Base-by-base conservation (phyloP, 164 flowering plant genomes). In the Vitis riparia region DNA sequence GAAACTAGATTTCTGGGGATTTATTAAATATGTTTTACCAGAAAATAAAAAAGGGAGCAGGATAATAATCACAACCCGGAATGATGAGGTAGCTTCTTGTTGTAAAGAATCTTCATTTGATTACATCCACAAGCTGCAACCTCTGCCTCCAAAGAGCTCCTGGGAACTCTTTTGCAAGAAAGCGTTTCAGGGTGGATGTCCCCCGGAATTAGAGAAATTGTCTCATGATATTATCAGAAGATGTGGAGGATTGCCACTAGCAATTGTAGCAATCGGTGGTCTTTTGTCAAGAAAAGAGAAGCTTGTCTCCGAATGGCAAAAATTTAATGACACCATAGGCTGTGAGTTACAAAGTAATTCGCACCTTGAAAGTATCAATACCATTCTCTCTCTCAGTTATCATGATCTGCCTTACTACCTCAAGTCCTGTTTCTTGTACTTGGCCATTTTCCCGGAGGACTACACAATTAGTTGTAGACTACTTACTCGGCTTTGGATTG, bases 351-450 rank as follows among this genome's bases (percentile, higher is more conserved):
- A 51, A 47, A 57, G 49, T 3, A 62, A 73, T 49, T 49, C 17
- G 17, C 16, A 59, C 5, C 78, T 82, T 8, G 65, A 51, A 8
- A 67, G 32, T 51, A 14, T 80, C 0, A 58, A 44, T 19, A 75
- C 17, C 11, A 64, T 73, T 3, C 65, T 82, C 6, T 55, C 64
- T 2, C 59, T 73, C 0, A 72, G 85, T 49, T 82, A 73, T 51
- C 23, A 62, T 63, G 78, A 82, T 68, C 56, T 77, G 9, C 81
- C 85, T 7, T 51, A 69, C 71, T 8, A 82, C 57, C 72, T 82
- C 13, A 82, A 80, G 50, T 59, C 74, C 15, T 82, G 83, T 64
- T 75, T 73, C 65, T 53, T 82, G 57, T 82, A 82, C 57, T 48
- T 82, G 2, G 68, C 76, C 19, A 17, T 75, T 17, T 82, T 82